A percentile compares a stretch with the other conserved stretches of the same genome.
Evolutionary conservation across 768 basidiomycete genomes (phyloP).

Genomic region (Gloeophyllum trabeum): DNA sequence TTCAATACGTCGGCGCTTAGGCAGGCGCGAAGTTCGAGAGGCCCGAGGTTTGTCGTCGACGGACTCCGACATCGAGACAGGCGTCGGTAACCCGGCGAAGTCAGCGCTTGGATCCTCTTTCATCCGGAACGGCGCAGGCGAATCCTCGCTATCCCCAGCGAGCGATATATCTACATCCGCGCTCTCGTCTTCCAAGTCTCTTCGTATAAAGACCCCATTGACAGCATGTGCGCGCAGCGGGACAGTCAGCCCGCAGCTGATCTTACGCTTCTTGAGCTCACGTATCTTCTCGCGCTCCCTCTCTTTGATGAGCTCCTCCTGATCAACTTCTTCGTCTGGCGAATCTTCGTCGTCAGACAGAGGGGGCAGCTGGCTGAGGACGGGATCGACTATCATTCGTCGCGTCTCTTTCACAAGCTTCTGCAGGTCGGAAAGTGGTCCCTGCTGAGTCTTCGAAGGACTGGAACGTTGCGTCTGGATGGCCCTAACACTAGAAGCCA

Average conservation of each 20-base stretch:
- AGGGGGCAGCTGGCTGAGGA: constrained; percentile 17
- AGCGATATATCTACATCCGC: constrained; percentile 45
- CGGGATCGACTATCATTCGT: constrained; percentile 35
- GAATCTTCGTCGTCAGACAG: constrained; percentile 13
- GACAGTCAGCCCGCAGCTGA: constrained; percentile 13
- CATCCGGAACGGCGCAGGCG: neutral
- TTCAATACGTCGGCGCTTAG: neutral
- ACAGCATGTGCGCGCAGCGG: constrained; percentile 4
- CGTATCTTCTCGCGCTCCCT: constrained; percentile 41
- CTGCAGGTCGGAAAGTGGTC: constrained; percentile 43
- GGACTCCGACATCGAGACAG: neutral
- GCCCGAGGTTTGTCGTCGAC: neutral
- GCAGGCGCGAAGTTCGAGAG: neutral
- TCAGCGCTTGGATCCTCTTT: neutral
- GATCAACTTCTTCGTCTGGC: constrained; percentile 28
- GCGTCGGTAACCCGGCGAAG: neutral
- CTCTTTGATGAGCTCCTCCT: constrained; percentile 28
- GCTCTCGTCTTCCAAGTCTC: constrained; percentile 50
- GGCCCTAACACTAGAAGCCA: constrained; percentile 27
- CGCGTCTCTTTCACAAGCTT: constrained; percentile 42
- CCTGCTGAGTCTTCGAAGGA: constrained; percentile 28
- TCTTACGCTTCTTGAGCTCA: constrained; percentile 43
- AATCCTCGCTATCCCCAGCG: constrained; percentile 16
- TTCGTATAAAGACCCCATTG: constrained; percentile 38
- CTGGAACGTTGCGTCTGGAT: constrained; percentile 24